These are phyloP conservation scores for Xerocomellus intermedius DNA, from an alignment of 768 basidiomycete species.

Conservation along the genomic window DNA sequence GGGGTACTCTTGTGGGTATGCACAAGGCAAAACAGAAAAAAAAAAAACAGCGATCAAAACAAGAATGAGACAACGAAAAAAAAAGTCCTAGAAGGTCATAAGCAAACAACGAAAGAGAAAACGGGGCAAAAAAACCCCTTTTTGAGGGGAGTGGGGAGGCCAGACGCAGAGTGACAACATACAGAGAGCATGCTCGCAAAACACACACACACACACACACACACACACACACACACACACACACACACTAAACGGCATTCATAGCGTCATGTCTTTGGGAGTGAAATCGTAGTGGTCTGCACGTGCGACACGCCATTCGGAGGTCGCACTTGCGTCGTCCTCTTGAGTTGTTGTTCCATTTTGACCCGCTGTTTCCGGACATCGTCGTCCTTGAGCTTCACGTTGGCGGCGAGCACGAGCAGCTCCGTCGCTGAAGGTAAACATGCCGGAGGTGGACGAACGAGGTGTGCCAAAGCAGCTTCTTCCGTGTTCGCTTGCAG, in stretches of 20 bases:
- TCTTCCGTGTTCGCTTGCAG: slow-evolving; percentile 50
- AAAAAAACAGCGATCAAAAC: not conserved
- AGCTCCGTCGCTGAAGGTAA: slow-evolving; percentile 63
- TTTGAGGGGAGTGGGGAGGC: not conserved
- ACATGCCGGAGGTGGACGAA: slow-evolving; percentile 47
- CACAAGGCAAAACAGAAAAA: not conserved
- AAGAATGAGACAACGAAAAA: not conserved
- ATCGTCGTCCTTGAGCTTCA: slow-evolving; percentile 80
- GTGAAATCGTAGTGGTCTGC: slow-evolving; percentile 29
- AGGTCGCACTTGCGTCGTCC: slow-evolving; percentile 45
- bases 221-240: slow-evolving; percentile 4
- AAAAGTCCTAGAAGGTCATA: not conserved
- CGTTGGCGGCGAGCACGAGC: slow-evolving; percentile 55
- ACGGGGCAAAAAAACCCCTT: not conserved
- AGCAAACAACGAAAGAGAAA: not conserved
- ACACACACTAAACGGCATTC: not conserved
- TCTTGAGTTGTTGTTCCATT: slow-evolving; percentile 70
- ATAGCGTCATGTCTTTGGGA: slow-evolving; percentile 22
- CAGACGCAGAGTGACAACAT: not conserved
- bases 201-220: slow-evolving; percentile 2
- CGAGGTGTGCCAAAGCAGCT: slow-evolving; percentile 47
- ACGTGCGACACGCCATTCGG: slow-evolving; percentile 27
- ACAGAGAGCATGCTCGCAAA: slow-evolving; percentile 13
- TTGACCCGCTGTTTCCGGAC: slow-evolving; percentile 71
- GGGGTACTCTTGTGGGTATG: slow-evolving; percentile 19